Percentiles rank a stretch among this genome's conserved stretches.
Conservation (phyloP, 208 protist genomes). For the Angomonas ambiguus region DNA sequence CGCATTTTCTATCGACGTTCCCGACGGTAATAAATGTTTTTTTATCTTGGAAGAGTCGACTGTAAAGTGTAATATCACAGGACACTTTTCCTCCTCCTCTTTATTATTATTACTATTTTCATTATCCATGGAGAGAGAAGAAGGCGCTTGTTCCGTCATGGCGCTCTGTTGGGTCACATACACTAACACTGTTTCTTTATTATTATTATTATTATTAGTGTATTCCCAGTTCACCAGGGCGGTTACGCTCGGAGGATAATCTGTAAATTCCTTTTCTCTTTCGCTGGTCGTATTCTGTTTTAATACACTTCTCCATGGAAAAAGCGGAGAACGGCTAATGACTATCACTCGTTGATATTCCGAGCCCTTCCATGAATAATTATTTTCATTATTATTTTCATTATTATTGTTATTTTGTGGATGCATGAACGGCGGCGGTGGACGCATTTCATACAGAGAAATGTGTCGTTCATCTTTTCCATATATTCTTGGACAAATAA, state of each 20-base stretch:
- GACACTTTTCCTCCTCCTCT: neutral
- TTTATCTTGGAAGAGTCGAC: neutral
- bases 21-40: too few relatives aligned
- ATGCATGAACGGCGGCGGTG: too few relatives aligned
- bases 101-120: slow-evolving; percentile 2
- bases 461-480: neutral
- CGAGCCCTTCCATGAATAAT: neutral
- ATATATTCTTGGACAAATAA: neutral
- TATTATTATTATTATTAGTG: neutral
- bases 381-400: slow-evolving; percentile 2
- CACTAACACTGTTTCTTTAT: neutral
- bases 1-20: too few relatives aligned
- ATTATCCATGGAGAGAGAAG: neutral
- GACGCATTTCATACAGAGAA: neutral
- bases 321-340: neutral
- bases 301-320: neutral
- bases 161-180: neutral
- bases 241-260: neutral
- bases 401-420: too few relatives aligned
- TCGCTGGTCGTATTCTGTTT: neutral
- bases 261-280: neutral
- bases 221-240: neutral
- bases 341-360: neutral
- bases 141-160: neutral
- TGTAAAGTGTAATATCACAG: neutral